These are phyloP conservation scores for Cyathus pygmaeus DNA, from an alignment of 1,284 basidiomycete species.

Conservation along the genomic window DNA sequence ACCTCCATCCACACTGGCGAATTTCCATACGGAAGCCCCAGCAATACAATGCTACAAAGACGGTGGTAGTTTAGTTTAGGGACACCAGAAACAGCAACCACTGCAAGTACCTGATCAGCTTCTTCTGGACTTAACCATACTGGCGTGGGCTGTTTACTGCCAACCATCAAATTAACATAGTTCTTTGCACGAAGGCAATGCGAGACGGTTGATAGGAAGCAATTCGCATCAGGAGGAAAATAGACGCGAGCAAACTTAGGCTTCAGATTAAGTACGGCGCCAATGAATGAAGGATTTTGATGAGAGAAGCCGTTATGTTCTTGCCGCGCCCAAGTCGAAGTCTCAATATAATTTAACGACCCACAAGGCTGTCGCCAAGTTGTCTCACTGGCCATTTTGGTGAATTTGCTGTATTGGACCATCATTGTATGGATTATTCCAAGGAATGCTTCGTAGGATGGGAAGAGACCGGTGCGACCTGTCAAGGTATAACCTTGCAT, in stretches of 20 bases:
- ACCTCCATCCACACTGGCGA: constrained; percentile 75
- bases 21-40: constrained; percentile 81
- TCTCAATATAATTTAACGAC: constrained; percentile 88
- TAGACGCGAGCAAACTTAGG: constrained; percentile 82
- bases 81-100: neutral
- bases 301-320: constrained; percentile 86
- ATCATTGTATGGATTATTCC: constrained; percentile 84
- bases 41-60: constrained; percentile 73
- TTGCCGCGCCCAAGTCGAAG: constrained; percentile 87
- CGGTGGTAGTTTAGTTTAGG: neutral
- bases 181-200: constrained; percentile 87
- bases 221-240: constrained; percentile 91
- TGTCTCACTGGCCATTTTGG: constrained; percentile 83
- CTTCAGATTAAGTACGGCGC: constrained; percentile 83
- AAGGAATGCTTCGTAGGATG: constrained; percentile 89
- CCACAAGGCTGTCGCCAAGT: constrained; percentile 79
- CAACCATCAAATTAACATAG: constrained; percentile 88
- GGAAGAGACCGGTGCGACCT: constrained; percentile 86
- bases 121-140: constrained; percentile 77
- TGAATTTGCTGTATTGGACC: constrained; percentile 88
- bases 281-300: constrained; percentile 89
- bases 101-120: constrained; percentile 59
- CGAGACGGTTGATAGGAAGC: constrained; percentile 80
- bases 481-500: constrained; percentile 87
- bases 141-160: constrained; percentile 82